Conservation (phyloP, 768 basidiomycete species). For the Cystofilobasidium macerans region DNA sequence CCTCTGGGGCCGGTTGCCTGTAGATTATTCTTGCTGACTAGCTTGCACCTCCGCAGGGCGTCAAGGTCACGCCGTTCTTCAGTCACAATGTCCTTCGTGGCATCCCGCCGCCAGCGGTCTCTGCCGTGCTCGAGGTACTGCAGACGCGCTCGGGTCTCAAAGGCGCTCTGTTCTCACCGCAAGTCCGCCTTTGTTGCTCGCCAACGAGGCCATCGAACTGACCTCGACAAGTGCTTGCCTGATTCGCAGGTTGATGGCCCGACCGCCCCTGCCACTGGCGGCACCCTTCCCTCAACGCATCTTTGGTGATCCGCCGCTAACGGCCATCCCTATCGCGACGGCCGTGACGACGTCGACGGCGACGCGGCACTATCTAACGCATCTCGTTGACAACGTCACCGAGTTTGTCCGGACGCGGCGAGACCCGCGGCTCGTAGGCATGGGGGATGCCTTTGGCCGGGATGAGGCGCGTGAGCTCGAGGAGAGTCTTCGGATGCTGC, state of each 20-base stretch:
- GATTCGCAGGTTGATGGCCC: background rate
- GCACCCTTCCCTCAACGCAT: background rate
- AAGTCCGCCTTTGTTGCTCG: background rate
- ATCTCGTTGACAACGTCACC: constrained; percentile 5
- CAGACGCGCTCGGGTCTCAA: constrained; percentile 14
- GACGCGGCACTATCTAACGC: constrained; percentile 10
- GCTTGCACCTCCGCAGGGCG: background rate
- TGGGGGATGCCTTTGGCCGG: constrained; percentile 14
- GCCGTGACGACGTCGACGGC: constrained; percentile 6
- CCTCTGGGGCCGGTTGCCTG: background rate
- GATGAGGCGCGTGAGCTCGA: constrained; percentile 16
- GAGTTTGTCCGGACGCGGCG: background rate
- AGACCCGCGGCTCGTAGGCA: background rate
- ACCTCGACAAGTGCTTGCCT: background rate
- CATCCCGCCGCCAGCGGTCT: background rate
- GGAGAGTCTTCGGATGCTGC: constrained; percentile 6
- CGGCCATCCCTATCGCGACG: background rate
- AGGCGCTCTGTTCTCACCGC: constrained; percentile 6
- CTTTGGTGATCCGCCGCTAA: background rate
- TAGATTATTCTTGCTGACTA: background rate
- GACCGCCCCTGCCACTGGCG: constrained; percentile 1
- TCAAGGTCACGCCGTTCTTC: constrained; percentile 18
- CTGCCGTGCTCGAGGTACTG: constrained; percentile 2
- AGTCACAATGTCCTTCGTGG: constrained; percentile 16
- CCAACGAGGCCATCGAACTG: background rate